Conservation (phyloP, 306 rosid species). For the Quercus suber region DNA sequence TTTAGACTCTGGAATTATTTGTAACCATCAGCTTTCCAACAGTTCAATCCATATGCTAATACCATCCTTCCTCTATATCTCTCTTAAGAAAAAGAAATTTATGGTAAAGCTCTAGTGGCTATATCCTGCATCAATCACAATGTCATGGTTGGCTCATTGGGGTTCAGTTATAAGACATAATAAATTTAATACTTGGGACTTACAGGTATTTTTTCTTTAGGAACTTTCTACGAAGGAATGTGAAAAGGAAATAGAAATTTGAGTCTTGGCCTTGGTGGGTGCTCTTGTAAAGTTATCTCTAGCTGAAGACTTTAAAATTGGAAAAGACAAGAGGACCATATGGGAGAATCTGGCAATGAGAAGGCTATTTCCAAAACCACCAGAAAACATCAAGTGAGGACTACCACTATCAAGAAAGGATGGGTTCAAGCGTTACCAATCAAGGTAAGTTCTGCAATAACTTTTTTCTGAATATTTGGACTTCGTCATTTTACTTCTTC, state of each 20-base stretch:
- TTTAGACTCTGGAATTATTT: neutral
- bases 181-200: neutral
- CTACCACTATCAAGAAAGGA: conserved; percentile 28
- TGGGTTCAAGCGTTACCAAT: conserved; percentile 22
- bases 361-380: conserved; percentile 24
- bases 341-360: conserved; percentile 45
- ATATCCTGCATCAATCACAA: no score
- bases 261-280: neutral
- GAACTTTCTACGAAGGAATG: neutral
- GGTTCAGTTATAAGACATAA: neutral
- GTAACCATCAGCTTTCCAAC: neutral
- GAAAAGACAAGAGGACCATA: conserved; percentile 16
- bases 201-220: neutral
- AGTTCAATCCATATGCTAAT: neutral
- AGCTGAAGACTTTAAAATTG: neutral
- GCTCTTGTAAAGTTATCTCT: neutral
- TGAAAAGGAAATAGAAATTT: conserved; percentile 13
- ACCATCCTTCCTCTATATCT: no score
- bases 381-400: conserved; percentile 6
- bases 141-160: neutral
- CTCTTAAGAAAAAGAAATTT: no score
- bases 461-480: neutral
- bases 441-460: conserved; percentile 32
- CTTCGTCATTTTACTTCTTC: neutral
- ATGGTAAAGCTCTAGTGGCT: no score